These are phyloP conservation scores for Fusarium paranaense DNA, from an alignment of 2,329 filamentous ascomycete genomes.

Conservation along the genomic window DNA sequence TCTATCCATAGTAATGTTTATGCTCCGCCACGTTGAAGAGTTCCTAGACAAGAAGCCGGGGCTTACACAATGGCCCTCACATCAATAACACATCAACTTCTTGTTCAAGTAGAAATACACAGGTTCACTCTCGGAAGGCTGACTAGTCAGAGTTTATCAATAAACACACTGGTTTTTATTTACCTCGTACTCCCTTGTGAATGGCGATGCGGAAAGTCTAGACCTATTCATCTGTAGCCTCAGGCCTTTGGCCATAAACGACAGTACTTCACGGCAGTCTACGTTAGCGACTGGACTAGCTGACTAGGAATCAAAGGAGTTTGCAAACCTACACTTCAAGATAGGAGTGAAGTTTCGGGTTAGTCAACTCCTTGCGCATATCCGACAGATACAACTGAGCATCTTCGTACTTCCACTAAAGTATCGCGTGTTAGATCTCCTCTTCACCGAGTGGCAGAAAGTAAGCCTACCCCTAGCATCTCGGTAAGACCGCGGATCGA, in stretches of 20 bases:
- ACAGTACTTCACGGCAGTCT: background rate
- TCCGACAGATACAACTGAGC: background rate
- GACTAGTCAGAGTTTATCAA: no score
- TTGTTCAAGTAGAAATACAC: no score
- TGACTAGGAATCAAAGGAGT: background rate
- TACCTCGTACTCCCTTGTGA: no score
- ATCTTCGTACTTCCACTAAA: background rate
- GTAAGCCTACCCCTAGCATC: background rate
- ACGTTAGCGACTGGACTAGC: background rate
- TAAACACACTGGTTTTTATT: no score
- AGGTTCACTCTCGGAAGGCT: no score
- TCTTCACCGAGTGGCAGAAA: background rate
- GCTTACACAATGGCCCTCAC: no score
- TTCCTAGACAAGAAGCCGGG: no score
- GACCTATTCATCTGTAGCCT: background rate
- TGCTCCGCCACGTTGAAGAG: no score
- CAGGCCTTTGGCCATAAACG: background rate
- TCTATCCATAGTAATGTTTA: no score
- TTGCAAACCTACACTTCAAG: background rate
- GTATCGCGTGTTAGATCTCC: background rate
- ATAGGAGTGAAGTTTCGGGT: background rate
- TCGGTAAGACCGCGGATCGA: slow-evolving; percentile 26
- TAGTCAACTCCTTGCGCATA: background rate
- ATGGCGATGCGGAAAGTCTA: no score
- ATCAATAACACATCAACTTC: no score